Evolutionary conservation across 2,329 filamentous ascomycete genomes (phyloP), one percentile per base, ranked within the genome.

Genomic region (Calcarisporium arbuscula): DNA sequence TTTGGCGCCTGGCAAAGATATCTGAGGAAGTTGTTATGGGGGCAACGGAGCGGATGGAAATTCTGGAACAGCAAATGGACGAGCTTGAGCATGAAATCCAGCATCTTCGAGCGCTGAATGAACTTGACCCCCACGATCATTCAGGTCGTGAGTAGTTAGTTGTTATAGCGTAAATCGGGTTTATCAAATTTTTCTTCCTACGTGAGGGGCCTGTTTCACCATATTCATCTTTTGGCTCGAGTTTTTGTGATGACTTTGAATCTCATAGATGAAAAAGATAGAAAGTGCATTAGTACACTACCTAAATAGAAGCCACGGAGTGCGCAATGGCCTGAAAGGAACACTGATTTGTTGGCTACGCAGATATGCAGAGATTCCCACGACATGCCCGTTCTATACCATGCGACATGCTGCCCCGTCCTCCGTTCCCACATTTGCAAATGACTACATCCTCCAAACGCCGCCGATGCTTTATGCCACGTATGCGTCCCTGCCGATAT

Each of bases 1-100:
- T 85, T 4, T 83, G 79, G 74, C 69, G 81, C 12, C 68, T 85
- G 28, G 74, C 82, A 52, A 82, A 84, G 61, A 80, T 84, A 33
- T 73, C 82, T 6, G 77, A 85, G 49, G 80, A 85, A 54, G 64
- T 83, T 41, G 72, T 72, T 19, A 67, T 79, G 6, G 77, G 76
- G 8, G 77, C 77, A 2, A 60, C 72, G 22, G 78, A 83, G 55
- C 65, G 76, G 50, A 72, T 77, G 60, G 77, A 79, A 41, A 65
- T 67, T 8, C 56, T 82, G 25, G 63, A 74, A 43, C 55, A 64
- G 33, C 57, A 65, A 35, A 60, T 82, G 18, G 64, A 69, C 31
- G 56, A 65, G 18, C 55, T 81, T 8, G 68, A 73, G 48, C 58
- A 53, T 34, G 72, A 69, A 36, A 69, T 70, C 32, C 50, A 36